Evolutionary conservation across 805 yeast species (phyloP).

Genomic region (Suhomyces sp.): DNA sequence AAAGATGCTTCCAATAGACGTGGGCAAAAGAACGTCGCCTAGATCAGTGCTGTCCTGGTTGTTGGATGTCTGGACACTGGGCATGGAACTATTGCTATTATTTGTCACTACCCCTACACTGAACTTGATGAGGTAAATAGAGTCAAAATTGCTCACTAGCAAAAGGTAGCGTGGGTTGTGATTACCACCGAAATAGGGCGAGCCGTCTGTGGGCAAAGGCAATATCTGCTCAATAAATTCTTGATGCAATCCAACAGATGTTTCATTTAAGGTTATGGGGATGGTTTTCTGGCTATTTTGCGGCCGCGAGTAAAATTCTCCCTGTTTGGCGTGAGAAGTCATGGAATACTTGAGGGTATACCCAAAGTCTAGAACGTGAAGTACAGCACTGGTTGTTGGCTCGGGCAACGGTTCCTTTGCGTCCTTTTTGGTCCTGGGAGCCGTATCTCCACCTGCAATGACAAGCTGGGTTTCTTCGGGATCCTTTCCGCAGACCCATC

Average conservation of each 20-base stretch:
- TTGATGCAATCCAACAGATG: conserved; percentile 9
- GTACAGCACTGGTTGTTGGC: conserved; percentile 10
- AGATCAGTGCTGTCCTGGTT: conserved; percentile 16
- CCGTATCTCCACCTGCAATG: conserved; percentile 61
- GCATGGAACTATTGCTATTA: not conserved
- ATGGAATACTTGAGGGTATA: conserved; percentile 73
- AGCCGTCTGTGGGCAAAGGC: conserved; percentile 35
- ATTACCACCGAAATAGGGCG: conserved; percentile 78
- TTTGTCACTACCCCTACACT: not conserved
- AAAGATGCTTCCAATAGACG: conserved; percentile 72
- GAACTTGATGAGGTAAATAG: conserved; percentile 57
- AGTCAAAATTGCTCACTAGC: conserved; percentile 59
- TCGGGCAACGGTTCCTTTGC: not conserved
- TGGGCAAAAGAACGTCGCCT: conserved; percentile 60
- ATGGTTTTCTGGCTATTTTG: conserved; percentile 38
- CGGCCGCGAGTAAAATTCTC: conserved; percentile 65
- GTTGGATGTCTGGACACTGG: conserved; percentile 6
- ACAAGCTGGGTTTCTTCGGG: conserved; percentile 78
- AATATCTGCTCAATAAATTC: conserved; percentile 28
- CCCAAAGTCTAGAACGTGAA: conserved; percentile 69
- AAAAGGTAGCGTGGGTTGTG: conserved; percentile 72
- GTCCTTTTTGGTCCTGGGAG: not conserved
- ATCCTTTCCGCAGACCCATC: conserved; percentile 78
- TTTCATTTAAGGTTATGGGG: conserved; percentile 22
- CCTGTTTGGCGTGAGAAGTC: conserved; percentile 83